Base-by-base conservation (phyloP, 2,329 filamentous ascomycete species). In the Scedosporium dehoogii region DNA sequence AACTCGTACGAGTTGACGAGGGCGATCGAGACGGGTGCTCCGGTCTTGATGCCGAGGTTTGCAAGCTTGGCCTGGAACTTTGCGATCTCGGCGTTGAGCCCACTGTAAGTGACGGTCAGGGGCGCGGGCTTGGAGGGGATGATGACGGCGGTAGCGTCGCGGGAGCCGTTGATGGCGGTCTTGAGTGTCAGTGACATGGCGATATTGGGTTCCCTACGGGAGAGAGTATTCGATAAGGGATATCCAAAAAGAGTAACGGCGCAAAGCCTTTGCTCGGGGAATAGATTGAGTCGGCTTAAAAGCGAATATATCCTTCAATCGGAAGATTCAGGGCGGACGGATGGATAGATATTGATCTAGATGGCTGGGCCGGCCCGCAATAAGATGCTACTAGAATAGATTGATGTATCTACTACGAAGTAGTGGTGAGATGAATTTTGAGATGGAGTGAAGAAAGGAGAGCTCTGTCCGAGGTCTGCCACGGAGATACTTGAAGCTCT, bases 1-100 rank as follows among this genome's bases (percentile, higher is more conserved):
- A 96, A 94, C 73, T 92, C 90, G 75, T 91, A 92, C 61, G 88
- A 91, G 78, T 96, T 96, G 64, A 88, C 84, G 18, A 92, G 82
- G 29, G 91, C 89, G 72, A 96, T 92, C 58, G 90, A 94, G 60
- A 96, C 90, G 57, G 90, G 87, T 14, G 87, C 83, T 66, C 82
- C 81, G 53, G 83, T 81, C 63, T 81, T 79, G 65, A 96, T 85
- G 66, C 91, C 91, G 62, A 93, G 80, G 58, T 81, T 81, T 25
- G 91, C 90, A 65, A 96, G 85, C 75, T 91, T 90, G 71, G 80
- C 79, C 77, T 94, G 91, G 77, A 94, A 93, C 16, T 81, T 76
- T 53, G 79, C 74, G 62, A 91, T 83, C 70, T 92, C 87, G 65
- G 80, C 73, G 61, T 82, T 74, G 60, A 96, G 84, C 70, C 86